Conservation (phyloP, 1,139 yeast species). For the Magnusiomyces tetraspermus region DNA sequence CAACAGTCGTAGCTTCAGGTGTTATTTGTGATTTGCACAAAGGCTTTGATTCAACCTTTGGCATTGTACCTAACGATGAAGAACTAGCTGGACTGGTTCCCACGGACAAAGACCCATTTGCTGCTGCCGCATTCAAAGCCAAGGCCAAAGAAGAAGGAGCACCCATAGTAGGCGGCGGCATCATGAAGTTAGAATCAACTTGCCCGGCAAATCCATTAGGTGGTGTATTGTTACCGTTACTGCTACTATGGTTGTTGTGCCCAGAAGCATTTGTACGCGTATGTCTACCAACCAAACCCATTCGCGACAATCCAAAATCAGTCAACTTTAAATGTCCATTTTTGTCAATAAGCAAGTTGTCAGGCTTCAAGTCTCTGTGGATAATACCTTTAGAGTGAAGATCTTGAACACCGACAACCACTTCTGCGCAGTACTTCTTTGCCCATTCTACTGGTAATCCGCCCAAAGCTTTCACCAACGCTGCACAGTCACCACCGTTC, state of each 20-base stretch:
- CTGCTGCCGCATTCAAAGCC: neutral
- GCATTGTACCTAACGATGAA: neutral
- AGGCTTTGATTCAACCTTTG: constrained; percentile 4
- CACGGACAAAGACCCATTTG: neutral
- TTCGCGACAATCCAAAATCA: constrained; percentile 87
- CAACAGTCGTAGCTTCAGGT: constrained; percentile 3
- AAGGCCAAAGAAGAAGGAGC: constrained; percentile 4
- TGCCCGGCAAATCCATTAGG: neutral
- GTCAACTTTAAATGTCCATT: constrained; percentile 86
- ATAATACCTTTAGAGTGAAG: constrained; percentile 81
- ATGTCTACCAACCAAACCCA: constrained; percentile 84
- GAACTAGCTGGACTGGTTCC: neutral
- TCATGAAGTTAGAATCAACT: neutral
- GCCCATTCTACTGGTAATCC: constrained; percentile 80
- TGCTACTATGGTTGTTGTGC: neutral
- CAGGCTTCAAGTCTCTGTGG: constrained; percentile 93
- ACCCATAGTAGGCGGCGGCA: constrained; percentile 2
- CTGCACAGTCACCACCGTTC: constrained; percentile 94
- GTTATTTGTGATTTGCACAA: constrained; percentile 7
- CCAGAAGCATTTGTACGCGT: constrained; percentile 21
- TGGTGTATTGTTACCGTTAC: constrained; percentile 5
- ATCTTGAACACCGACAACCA: constrained; percentile 81
- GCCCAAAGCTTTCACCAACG: constrained; percentile 71
- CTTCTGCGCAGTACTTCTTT: constrained; percentile 76
- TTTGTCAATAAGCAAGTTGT: constrained; percentile 76